Evolutionary conservation across 2,329 filamentous ascomycete genomes (phyloP).

Genomic region (Emericellopsis atlantica): DNA sequence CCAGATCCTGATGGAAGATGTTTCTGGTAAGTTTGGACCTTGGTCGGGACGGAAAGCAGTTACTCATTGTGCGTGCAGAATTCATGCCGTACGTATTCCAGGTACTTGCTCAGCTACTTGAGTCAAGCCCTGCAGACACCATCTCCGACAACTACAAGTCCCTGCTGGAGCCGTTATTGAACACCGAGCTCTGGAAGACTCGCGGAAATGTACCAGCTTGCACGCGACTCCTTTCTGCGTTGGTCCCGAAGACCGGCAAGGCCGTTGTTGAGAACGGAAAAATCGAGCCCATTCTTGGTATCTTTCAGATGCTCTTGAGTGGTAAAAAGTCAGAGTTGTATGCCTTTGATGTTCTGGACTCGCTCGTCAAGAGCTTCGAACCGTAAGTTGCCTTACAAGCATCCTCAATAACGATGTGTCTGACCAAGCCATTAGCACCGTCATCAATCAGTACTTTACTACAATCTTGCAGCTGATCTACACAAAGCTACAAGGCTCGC

Average conservation of each 20-base stretch:
- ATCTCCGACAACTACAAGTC: constrained; percentile 72
- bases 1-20: constrained; percentile 64
- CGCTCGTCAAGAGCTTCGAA: constrained; percentile 61
- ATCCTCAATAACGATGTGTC: too few species aligned
- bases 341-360: constrained; percentile 83
- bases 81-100: constrained; percentile 97
- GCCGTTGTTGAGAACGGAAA: constrained; percentile 69
- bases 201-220: constrained; percentile 88
- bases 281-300: constrained; percentile 77
- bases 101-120: constrained; percentile 79
- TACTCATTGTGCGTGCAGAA: constrained; percentile 39
- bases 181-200: constrained; percentile 78
- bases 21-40: constrained; percentile 47
- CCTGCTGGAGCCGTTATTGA: constrained; percentile 66
- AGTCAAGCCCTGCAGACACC: constrained; percentile 68
- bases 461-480: constrained; percentile 75
- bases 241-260: constrained; percentile 65
- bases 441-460: constrained; percentile 64
- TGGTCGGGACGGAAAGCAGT: neutral
- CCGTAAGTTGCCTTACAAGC: constrained; percentile 35
- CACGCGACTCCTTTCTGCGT: constrained; percentile 69
- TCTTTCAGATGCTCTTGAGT: constrained; percentile 82
- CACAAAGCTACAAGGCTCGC: constrained; percentile 55
- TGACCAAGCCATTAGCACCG: constrained; percentile 11
- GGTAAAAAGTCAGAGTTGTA: constrained; percentile 76